A percentile compares a stretch with the other conserved stretches of the same genome.
Conservation (phyloP, 371 early-diverging fungal species). For the Umbelopsis sp. region DNA sequence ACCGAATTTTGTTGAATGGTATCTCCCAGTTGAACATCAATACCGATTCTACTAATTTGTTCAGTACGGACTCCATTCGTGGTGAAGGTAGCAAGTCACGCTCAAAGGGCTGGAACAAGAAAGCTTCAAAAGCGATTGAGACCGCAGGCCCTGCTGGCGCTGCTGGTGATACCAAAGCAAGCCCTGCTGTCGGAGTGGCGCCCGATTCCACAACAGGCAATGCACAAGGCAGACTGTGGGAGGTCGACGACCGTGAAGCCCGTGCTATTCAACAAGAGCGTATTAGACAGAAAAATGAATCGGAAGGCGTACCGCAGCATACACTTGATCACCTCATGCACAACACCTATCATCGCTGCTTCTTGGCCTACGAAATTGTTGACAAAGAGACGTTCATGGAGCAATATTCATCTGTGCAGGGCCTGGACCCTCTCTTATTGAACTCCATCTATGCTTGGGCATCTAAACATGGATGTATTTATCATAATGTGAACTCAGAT, state of each 20-base stretch:
- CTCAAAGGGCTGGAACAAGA: conserved; percentile 20
- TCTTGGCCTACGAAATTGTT: conserved; percentile 59
- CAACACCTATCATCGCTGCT: conserved; percentile 58
- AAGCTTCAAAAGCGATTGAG: conserved; percentile 9
- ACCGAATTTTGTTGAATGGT: conserved; percentile 47
- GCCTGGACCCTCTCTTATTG: conserved; percentile 51
- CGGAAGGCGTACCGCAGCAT: conserved; percentile 35
- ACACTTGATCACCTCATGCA: conserved; percentile 50
- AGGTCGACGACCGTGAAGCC: conserved; percentile 54
- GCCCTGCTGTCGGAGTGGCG: neutral
- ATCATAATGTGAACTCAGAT: conserved; percentile 51
- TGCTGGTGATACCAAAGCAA: conserved; percentile 20
- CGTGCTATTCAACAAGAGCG: conserved; percentile 46
- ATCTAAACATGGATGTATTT: conserved; percentile 59
- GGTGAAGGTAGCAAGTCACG: conserved; percentile 22
- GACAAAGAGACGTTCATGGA: conserved; percentile 58
- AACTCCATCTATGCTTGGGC: conserved; percentile 66
- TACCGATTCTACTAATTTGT: conserved; percentile 39
- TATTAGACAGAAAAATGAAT: conserved; percentile 24
- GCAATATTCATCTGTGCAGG: conserved; percentile 38
- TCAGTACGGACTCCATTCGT: conserved; percentile 39
- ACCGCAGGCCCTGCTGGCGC: neutral
- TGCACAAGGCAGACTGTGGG: conserved; percentile 45
- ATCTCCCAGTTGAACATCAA: conserved; percentile 54
- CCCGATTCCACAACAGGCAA: neutral